Evolutionary conservation across 2,329 filamentous ascomycete species (phyloP).

Genomic region (Didymella segeticola): DNA sequence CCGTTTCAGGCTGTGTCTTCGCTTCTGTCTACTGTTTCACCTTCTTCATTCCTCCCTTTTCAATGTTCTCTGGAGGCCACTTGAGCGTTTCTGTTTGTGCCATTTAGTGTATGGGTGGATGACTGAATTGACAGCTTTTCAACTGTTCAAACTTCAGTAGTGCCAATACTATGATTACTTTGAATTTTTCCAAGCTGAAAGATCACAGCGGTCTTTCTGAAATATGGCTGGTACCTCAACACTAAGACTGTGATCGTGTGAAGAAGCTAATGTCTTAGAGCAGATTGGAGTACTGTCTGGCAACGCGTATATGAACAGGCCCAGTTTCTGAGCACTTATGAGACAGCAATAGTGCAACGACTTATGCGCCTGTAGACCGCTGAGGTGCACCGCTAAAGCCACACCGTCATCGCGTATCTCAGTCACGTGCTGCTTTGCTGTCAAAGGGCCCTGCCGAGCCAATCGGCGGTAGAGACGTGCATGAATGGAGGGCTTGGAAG

Average conservation of each 20-base stretch:
- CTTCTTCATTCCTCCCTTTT: constrained; percentile 2
- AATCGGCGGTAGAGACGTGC: constrained; percentile 12
- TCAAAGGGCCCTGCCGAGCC: constrained; percentile 9
- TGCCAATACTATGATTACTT: neutral
- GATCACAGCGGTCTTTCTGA: neutral
- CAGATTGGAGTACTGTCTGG: too few relatives aligned
- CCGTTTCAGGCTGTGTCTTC: neutral
- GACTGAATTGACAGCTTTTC: neutral
- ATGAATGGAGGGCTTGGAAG: neutral
- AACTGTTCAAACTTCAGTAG: neutral
- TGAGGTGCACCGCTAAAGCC: neutral
- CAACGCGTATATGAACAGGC: too few relatives aligned
- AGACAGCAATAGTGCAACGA: too few relatives aligned
- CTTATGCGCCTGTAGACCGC: too few relatives aligned
- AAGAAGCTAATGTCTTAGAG: too few relatives aligned
- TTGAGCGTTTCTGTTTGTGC: neutral
- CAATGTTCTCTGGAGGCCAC: neutral
- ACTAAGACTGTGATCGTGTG: too few relatives aligned
- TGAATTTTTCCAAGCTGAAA: neutral
- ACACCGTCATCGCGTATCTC: constrained; percentile 7
- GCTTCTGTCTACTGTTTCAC: neutral
- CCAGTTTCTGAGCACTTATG: too few relatives aligned
- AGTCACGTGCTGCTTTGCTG: constrained; percentile 7
- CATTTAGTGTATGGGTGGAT: constrained; percentile 12
- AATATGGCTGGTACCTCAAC: too few relatives aligned